A percentile compares a stretch with the other conserved stretches of the same genome.
These are phyloP conservation scores for Fennellomyces sp. DNA, from an alignment of 371 early-diverging fungal species.

Conservation along the genomic window DNA sequence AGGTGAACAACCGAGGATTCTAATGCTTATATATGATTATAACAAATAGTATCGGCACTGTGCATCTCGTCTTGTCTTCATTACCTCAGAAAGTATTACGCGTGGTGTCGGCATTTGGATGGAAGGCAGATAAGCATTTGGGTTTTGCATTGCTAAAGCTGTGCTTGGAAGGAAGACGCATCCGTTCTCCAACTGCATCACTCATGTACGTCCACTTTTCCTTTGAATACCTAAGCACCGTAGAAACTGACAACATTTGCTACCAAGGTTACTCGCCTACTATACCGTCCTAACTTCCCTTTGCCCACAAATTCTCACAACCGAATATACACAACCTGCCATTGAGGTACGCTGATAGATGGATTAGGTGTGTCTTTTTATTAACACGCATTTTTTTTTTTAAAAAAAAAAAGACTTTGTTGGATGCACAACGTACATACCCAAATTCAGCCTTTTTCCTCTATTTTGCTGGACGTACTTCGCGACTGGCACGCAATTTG, in stretches of 20 bases:
- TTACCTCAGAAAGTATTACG: slow-evolving; percentile 65
- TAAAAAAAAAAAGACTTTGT: too few species aligned
- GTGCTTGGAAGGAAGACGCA: slow-evolving; percentile 57
- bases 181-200: slow-evolving; percentile 66
- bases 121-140: slow-evolving; percentile 64
- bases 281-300: slow-evolving; percentile 47
- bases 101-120: slow-evolving; percentile 65
- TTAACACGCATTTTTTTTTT: background rate
- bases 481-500: slow-evolving; percentile 53
- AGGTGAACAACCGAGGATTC: too few species aligned
- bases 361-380: background rate
- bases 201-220: slow-evolving; percentile 45
- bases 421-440: slow-evolving; percentile 60
- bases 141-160: slow-evolving; percentile 62
- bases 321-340: slow-evolving; percentile 54
- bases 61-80: slow-evolving; percentile 61
- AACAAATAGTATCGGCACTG: slow-evolving; percentile 59
- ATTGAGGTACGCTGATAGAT: slow-evolving; percentile 44
- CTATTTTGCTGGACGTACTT: slow-evolving; percentile 64
- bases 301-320: slow-evolving; percentile 45
- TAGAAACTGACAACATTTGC: background rate
- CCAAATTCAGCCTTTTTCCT: slow-evolving; percentile 68
- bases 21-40: too few species aligned
- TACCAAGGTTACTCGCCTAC: slow-evolving; percentile 44
- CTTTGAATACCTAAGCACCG: background rate